Base-by-base conservation (phyloP, 139 green algal species). In the Trebouxia sp. region DNA sequence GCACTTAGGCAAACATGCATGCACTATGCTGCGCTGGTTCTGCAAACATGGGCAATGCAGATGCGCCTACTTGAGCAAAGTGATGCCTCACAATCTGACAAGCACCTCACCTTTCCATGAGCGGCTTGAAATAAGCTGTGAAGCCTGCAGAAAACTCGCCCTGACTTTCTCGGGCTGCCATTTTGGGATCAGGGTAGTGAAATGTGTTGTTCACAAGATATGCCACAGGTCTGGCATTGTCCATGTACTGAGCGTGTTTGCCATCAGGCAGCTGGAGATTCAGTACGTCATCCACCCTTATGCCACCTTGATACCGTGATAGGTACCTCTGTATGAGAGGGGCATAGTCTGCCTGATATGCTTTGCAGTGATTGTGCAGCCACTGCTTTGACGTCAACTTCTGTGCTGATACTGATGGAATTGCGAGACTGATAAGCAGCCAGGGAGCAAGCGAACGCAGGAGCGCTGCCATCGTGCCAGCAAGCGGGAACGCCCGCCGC, bases 191-290 rank as follows among this genome's bases (percentile, higher is more conserved):
- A 39, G 56, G n/a, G 15, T 67, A 67, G 56, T 67, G 56, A 7
- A 67, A 39, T 10, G 56, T 67, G 56, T 67, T 67, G n/a, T 67
- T 67, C 26, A 67, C 56, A 39, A 67, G 10, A 28, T 67, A 67
- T 9, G 38, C 56, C 2, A 67, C 56, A 24, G 56, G 56, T 37
- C 56, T 67, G n/a, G 56, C 56, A 37, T 28, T 28, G 15, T 67
- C 56, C 56, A 67, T 67, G 6, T 20, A 5, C 6, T 8, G 26
- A 0, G n/a, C 24, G 11, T 26, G 38, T 67, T 28, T 67, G 10
- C 56, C 56, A 7, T 38, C 0, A 39, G 56, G 56, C n/a, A 30
- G 7, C n/a, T 39, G 11, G n/a, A 67, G 56, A 0, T 30, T 30
- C 14, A 67, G 56, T 12, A 67, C 56, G 6, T 28, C 28, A 39